Base-by-base conservation (phyloP, 208 protist genomes). In the Spongospora subterranea region DNA sequence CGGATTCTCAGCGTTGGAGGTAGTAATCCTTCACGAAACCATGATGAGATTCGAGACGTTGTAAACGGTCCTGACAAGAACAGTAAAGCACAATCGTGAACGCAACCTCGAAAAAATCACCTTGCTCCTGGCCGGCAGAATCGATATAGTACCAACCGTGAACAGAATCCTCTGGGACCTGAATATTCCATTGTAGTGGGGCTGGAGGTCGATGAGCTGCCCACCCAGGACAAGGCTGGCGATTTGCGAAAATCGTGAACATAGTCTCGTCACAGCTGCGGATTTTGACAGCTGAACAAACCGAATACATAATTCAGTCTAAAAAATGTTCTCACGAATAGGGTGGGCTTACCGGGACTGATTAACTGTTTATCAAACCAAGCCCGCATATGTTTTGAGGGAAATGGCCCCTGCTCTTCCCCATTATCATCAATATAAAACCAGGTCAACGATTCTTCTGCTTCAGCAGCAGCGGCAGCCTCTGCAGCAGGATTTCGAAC, bases 361-460 rank as follows among this genome's bases (percentile, higher is more conserved):
- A 82, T 35, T 45, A 82, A 82, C 6, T 43, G 6, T 6, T 43
- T 35, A 43, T 82, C 71, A 43, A 40, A 82, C 71, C 71, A 82
- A 17, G 71, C n/a, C 13, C 17, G 6, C 71, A 82, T 82, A 20
- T 82, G 71, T 17, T 35, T 43, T 6, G 71, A 35, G n/a, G 71
- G n/a, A 43, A 45, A 82, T 45, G 71, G 71, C 11, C 71, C 71
- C 35, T 82, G 71, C n/a, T 82, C 71, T 45, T 45, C 35, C 6
- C 71, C 71, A 35, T 6, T 40, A 35, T 82, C 71, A 43, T 82
- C 71, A 82, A 82, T 6, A 43, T 82, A 82, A 43, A 82, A 82
- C 71, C 71, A 82, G 17, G 17, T 39, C 11, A 43, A 45, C n/a
- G 71, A 43, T 39, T 43, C 71, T 20, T 82, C 71, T 82, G 6